Evolutionary conservation across 768 basidiomycete species (phyloP).

Genomic region (Suillus brevipes): DNA sequence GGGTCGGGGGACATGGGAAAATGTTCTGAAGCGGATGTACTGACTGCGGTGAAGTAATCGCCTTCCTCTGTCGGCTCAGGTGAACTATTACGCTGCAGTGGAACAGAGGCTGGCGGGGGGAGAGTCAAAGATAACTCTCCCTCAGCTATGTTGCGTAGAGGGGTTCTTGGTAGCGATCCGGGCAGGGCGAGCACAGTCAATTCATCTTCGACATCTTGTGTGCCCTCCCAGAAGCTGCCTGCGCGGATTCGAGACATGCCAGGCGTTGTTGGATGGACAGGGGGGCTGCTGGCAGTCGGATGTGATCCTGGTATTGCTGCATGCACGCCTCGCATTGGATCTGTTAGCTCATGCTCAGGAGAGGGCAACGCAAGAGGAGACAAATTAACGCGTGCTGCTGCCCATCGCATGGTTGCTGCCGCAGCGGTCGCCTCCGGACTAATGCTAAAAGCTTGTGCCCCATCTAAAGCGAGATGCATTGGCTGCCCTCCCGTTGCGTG

Average conservation of each 20-base stretch:
- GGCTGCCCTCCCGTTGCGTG: conserved; percentile 25
- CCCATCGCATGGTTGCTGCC: conserved; percentile 83
- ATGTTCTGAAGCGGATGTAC: conserved; percentile 23
- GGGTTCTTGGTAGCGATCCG: conserved; percentile 25
- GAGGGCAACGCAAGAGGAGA: conserved; percentile 86
- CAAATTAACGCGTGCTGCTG: conserved; percentile 80
- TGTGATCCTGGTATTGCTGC: conserved; percentile 67
- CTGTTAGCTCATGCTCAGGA: conserved; percentile 88
- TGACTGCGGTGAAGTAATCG: conserved; percentile 32
- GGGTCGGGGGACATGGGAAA: conserved; percentile 19
- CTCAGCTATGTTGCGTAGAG: conserved; percentile 15
- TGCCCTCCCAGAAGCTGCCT: conserved; percentile 77
- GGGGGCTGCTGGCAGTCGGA: conserved; percentile 35
- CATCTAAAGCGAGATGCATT: conserved; percentile 30
- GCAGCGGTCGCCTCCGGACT: conserved; percentile 61
- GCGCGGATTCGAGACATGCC: conserved; percentile 55
- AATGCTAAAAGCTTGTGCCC: conserved; percentile 29
- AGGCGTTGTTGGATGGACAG: conserved; percentile 42
- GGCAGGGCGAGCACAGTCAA: conserved; percentile 26
- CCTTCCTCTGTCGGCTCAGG: conserved; percentile 25
- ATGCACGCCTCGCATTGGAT: conserved; percentile 80
- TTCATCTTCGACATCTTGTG: conserved; percentile 53
- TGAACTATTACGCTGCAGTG: conserved; percentile 24
- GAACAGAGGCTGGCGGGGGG: conserved; percentile 16
- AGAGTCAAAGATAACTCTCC: conserved; percentile 6